Percentiles rank a stretch among this genome's conserved stretches.
These are phyloP conservation scores for Candida quercuum DNA, from an alignment of 805 yeast genomes.

Conservation along the genomic window DNA sequence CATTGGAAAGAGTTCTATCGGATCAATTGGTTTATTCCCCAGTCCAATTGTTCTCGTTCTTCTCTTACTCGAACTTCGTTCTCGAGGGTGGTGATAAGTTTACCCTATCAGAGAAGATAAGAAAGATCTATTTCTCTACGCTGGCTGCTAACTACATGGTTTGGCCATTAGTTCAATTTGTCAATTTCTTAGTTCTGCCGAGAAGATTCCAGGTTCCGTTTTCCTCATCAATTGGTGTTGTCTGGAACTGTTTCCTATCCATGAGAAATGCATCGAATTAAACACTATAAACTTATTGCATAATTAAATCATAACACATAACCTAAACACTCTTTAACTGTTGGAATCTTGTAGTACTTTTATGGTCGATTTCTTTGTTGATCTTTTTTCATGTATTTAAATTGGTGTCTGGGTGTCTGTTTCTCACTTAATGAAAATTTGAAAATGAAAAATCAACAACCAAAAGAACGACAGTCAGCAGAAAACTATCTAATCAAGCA, in stretches of 20 bases:
- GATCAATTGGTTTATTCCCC: slow-evolving; percentile 93
- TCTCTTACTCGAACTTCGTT: slow-evolving; percentile 77
- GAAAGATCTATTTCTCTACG: slow-evolving; percentile 61
- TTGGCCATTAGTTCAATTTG: slow-evolving; percentile 82
- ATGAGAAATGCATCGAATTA: slow-evolving; percentile 57
- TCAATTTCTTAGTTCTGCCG: slow-evolving; percentile 69
- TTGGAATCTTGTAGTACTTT: too few relatives aligned
- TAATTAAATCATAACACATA: too few relatives aligned
- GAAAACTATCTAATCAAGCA: too few relatives aligned
- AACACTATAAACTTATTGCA: background rate
- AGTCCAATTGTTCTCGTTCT: slow-evolving; percentile 70
- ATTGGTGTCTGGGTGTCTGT: slow-evolving; percentile 2
- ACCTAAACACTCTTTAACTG: too few relatives aligned
- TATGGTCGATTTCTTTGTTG: too few relatives aligned
- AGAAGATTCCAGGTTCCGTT: slow-evolving; percentile 82
- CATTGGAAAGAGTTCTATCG: slow-evolving; percentile 77
- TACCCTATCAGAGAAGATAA: slow-evolving; percentile 59
- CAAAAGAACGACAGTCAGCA: too few relatives aligned
- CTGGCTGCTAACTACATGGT: slow-evolving; percentile 61
- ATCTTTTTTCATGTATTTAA: background rate
- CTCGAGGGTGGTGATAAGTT: slow-evolving; percentile 68
- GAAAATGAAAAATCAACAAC: background rate
- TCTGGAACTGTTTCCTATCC: slow-evolving; percentile 93
- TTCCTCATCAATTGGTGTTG: slow-evolving; percentile 78
- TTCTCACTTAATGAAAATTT: background rate